These are phyloP conservation scores for Davidsoniella eucalypti DNA, from an alignment of 2,329 filamentous ascomycete species.

Conservation along the genomic window DNA sequence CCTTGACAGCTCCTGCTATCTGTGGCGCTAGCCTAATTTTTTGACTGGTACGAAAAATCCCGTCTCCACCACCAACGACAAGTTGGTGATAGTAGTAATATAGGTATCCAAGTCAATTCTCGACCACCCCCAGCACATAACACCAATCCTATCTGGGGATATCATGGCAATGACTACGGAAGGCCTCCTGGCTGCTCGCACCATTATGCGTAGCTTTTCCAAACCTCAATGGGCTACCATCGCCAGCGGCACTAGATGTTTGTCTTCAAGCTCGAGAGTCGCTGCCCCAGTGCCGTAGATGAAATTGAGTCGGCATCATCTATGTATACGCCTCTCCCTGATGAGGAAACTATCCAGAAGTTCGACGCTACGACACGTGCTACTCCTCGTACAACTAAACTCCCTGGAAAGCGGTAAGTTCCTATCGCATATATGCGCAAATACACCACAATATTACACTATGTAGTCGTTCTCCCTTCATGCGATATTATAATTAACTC, in stretches of 20 bases:
- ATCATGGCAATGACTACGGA: slow-evolving; percentile 15
- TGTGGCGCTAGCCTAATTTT: slow-evolving; percentile 8
- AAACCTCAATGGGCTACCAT: slow-evolving; percentile 11
- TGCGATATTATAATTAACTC: background rate
- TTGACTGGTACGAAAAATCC: slow-evolving; percentile 8
- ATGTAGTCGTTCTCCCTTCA: background rate
- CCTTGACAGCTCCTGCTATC: too few relatives aligned
- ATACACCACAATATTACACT: background rate
- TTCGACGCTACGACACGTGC: slow-evolving; percentile 25
- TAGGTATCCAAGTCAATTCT: background rate
- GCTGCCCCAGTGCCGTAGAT: slow-evolving; percentile 4
- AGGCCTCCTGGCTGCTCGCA: slow-evolving; percentile 16
- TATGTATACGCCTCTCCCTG: slow-evolving; percentile 25
- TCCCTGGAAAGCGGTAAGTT: slow-evolving; percentile 32
- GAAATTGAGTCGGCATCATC: slow-evolving; percentile 12
- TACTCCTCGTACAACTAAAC: slow-evolving; percentile 21
- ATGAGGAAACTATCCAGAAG: slow-evolving; percentile 22
- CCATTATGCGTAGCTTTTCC: slow-evolving; percentile 4
- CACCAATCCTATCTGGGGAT: background rate
- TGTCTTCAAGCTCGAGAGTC: slow-evolving; percentile 8
- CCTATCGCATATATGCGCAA: background rate
- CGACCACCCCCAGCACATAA: background rate
- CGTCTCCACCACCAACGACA: background rate
- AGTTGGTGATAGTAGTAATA: slow-evolving; percentile 1
- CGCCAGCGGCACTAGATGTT: slow-evolving; percentile 14